Percentiles rank a stretch among this genome's conserved stretches.
Evolutionary conservation across 2,329 filamentous ascomycete species (phyloP).

Genomic region (Fonsecaea pedrosoi): DNA sequence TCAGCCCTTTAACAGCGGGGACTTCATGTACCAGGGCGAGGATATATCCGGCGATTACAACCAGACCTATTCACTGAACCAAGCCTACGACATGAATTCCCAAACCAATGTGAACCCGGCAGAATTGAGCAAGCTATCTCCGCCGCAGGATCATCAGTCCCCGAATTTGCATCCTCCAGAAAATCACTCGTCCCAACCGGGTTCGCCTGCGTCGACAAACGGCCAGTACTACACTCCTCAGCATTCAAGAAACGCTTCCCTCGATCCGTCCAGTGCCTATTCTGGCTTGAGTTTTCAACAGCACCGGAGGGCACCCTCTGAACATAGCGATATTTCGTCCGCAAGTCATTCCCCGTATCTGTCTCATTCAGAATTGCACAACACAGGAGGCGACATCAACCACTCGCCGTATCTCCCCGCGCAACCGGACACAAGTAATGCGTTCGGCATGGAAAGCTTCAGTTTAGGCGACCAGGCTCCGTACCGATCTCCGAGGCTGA

Average conservation of each 20-base stretch:
- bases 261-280: constrained; percentile 66
- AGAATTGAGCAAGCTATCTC: constrained; percentile 55
- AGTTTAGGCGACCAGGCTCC: constrained; percentile 70
- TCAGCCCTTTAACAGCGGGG: constrained; percentile 42
- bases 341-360: constrained; percentile 84
- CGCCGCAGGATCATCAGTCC: constrained; percentile 60
- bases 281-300: constrained; percentile 70
- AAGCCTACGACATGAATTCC: constrained; percentile 46
- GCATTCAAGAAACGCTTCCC: constrained; percentile 65
- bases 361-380: constrained; percentile 78
- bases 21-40: constrained; percentile 42
- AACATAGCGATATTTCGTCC: constrained; percentile 88
- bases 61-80: constrained; percentile 35
- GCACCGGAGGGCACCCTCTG: constrained; percentile 87
- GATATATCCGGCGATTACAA: constrained; percentile 48
- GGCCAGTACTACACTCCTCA: constrained; percentile 59
- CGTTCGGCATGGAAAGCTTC: constrained; percentile 78
- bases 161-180: constrained; percentile 64
- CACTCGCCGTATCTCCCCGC: constrained; percentile 82
- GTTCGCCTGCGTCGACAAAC: constrained; percentile 63
- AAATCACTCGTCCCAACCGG: constrained; percentile 55
- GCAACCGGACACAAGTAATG: constrained; percentile 76
- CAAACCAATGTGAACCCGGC: constrained; percentile 51
- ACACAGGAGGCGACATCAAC: constrained; percentile 66
- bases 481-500: constrained; percentile 69